Evolutionary conservation across 2,329 filamentous ascomycete genomes (phyloP).

Genomic region (Botrytis fragariae): DNA sequence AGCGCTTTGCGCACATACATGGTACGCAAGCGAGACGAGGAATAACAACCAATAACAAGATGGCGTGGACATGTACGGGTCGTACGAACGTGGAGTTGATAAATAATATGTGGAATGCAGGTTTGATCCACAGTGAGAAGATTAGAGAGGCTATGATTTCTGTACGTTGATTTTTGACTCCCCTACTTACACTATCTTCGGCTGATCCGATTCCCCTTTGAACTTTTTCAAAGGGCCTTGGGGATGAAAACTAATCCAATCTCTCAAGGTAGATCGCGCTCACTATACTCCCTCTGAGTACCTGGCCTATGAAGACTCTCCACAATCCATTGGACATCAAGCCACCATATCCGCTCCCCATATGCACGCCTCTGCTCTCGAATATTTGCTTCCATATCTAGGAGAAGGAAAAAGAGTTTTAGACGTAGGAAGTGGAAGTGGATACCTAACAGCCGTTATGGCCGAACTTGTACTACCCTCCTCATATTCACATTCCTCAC

Average conservation of each 20-base stretch:
- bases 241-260: background rate
- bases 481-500: background rate
- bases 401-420: conserved; percentile 55
- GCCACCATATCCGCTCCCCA: conserved; percentile 73
- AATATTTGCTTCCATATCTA: conserved; percentile 59
- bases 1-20: background rate
- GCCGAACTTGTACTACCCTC: conserved; percentile 53
- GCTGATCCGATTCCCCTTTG: background rate
- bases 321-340: conserved; percentile 63
- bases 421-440: conserved; percentile 73
- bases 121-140: conserved; percentile 67
- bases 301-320: conserved; percentile 69
- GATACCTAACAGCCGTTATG: conserved; percentile 85
- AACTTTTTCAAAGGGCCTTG: conserved; percentile 13
- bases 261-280: conserved; percentile 75
- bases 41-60: conserved; percentile 43
- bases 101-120: conserved; percentile 69
- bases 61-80: conserved; percentile 91
- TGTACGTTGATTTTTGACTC: conserved; percentile 44
- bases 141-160: conserved; percentile 79
- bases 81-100: conserved; percentile 71
- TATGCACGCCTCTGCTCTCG: conserved; percentile 67
- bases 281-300: conserved; percentile 73
- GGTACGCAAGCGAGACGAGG: background rate
- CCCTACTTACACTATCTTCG: conserved; percentile 18